phyloP scores from a whole-genome alignment of 805 yeast species.

The Yamadazyma kitorensis region DNA sequence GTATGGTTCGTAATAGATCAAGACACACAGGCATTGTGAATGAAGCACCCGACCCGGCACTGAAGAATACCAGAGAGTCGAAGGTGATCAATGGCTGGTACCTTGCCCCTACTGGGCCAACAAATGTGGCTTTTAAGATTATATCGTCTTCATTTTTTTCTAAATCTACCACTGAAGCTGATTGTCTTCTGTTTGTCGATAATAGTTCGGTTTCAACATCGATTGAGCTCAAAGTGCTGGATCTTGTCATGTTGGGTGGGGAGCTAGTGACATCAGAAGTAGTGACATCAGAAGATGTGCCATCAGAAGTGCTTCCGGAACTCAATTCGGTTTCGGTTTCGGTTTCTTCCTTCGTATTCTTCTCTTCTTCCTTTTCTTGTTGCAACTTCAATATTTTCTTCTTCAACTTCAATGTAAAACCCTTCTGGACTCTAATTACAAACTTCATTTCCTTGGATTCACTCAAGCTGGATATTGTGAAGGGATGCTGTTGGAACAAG shows the following conservation, averaged over 20 bases:
- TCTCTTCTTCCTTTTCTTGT: constrained; percentile 16
- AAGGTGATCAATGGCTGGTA: constrained; percentile 41
- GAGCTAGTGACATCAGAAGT: neutral
- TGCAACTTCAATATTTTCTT: constrained; percentile 22
- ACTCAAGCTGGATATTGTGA: constrained; percentile 42
- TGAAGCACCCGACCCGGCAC: constrained; percentile 48
- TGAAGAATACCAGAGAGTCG: constrained; percentile 36
- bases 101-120: constrained; percentile 48
- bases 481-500: constrained; percentile 44
- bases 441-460: constrained; percentile 38
- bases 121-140: constrained; percentile 33
- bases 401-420: constrained; percentile 40
- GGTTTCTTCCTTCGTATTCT: constrained; percentile 4
- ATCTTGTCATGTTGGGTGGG: neutral
- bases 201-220: constrained; percentile 12
- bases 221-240: neutral
- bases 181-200: no score
- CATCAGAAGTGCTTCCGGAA: neutral
- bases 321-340: constrained; percentile 1
- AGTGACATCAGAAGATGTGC: neutral
- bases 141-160: constrained; percentile 7
- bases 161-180: no score
- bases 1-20: constrained; percentile 31
- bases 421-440: constrained; percentile 38
- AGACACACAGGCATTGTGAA: constrained; percentile 45